A percentile compares a stretch with the other conserved stretches of the same genome.
phyloP scores from a whole-genome alignment of 2,329 filamentous ascomycete species.

The Boeremia exigua region DNA sequence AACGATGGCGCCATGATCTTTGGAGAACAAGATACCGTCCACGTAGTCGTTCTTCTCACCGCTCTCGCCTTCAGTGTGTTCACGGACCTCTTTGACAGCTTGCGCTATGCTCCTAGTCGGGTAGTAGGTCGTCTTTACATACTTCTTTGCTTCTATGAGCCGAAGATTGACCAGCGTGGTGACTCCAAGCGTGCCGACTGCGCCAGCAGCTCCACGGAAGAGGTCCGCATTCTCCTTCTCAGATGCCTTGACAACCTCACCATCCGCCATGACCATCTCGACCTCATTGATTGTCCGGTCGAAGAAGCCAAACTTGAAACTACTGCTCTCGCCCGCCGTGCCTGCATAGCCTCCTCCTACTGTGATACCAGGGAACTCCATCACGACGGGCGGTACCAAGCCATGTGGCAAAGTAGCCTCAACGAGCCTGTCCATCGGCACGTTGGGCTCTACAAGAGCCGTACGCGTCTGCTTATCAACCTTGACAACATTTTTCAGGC shows the following conservation, averaged over 20 bases:
- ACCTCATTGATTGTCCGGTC: conserved; percentile 66
- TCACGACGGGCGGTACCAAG: conserved; percentile 69
- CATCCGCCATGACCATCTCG: conserved; percentile 70
- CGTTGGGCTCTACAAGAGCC: conserved; percentile 73
- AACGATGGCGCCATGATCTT: conserved; percentile 51
- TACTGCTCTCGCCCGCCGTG: conserved; percentile 71
- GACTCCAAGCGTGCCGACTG: conserved; percentile 71
- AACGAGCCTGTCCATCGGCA: conserved; percentile 70
- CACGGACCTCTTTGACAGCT: conserved; percentile 50
- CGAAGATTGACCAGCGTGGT: conserved; percentile 63
- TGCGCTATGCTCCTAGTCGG: conserved; percentile 51
- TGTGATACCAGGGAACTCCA: conserved; percentile 77
- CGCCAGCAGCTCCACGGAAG: conserved; percentile 69
- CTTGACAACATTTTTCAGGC: conserved; percentile 66
- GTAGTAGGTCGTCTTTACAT: conserved; percentile 58
- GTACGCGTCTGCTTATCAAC: conserved; percentile 62
- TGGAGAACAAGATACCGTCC: conserved; percentile 58
- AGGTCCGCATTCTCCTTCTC: conserved; percentile 63
- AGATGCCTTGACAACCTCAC: conserved; percentile 62
- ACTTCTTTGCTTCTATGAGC: conserved; percentile 54
- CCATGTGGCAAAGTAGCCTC: conserved; percentile 62
- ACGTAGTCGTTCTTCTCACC: conserved; percentile 53
- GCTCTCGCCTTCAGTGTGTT: conserved; percentile 44
- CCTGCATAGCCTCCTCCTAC: conserved; percentile 72
- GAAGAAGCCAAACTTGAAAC: conserved; percentile 72